These are phyloP conservation scores for Lactarius quietus DNA, from an alignment of 768 basidiomycete genomes.

Conservation along the genomic window DNA sequence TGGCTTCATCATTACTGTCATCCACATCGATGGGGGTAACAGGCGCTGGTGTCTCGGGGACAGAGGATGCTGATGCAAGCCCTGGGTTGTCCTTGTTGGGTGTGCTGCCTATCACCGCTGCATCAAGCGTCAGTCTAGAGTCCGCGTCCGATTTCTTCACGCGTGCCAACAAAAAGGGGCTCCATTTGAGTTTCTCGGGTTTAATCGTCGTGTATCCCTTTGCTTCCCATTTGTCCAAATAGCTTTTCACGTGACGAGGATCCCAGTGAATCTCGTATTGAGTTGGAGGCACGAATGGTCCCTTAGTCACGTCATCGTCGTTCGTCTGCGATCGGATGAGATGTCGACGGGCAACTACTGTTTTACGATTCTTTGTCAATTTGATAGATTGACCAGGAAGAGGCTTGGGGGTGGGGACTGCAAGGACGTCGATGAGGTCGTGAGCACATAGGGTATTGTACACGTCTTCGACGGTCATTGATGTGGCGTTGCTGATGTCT, in stretches of 20 bases:
- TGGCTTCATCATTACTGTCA: slow-evolving; percentile 11
- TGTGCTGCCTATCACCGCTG: slow-evolving; percentile 11
- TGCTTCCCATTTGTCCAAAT: slow-evolving; percentile 63
- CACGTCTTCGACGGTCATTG: slow-evolving; percentile 90
- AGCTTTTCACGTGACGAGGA: slow-evolving; percentile 56
- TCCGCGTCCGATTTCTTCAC: slow-evolving; percentile 33
- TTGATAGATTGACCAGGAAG: slow-evolving; percentile 79
- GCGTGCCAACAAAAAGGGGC: slow-evolving; percentile 76
- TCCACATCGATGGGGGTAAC: slow-evolving; percentile 19
- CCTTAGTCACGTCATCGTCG: slow-evolving; percentile 46
- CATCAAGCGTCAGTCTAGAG: slow-evolving; percentile 12
- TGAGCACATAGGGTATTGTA: slow-evolving; percentile 68
- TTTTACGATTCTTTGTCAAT: slow-evolving; percentile 61
- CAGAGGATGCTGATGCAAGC: slow-evolving; percentile 17
- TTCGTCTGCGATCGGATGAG: slow-evolving; percentile 52
- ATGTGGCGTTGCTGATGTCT: slow-evolving; percentile 84
- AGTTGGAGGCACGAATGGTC: slow-evolving; percentile 58
- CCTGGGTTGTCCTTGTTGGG: slow-evolving; percentile 20
- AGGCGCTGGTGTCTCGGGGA: slow-evolving; percentile 24
- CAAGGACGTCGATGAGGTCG: slow-evolving; percentile 63
- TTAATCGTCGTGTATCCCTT: slow-evolving; percentile 76
- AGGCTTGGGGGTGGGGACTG: slow-evolving; percentile 52
- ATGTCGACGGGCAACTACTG: slow-evolving; percentile 61
- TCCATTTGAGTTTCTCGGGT: slow-evolving; percentile 91
- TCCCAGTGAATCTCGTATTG: slow-evolving; percentile 79